A percentile compares a stretch with the other conserved stretches of the same genome.
Evolutionary conservation across 208 protist genomes (phyloP).

Genomic region (Naegleria lovaniensis): DNA sequence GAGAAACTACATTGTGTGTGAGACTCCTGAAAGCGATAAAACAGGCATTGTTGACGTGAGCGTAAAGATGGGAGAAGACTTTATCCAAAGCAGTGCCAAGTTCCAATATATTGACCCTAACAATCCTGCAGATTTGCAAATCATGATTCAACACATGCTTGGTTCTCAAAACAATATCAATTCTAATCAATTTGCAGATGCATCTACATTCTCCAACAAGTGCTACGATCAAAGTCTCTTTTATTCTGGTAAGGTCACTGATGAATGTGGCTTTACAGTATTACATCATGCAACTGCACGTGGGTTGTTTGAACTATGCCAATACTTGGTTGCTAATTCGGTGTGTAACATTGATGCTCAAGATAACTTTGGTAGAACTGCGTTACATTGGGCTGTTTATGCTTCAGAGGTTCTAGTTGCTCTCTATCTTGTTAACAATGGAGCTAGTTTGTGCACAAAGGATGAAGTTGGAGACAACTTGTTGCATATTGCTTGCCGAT

Average conservation of each 20-base stretch:
- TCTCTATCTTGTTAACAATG: neutral
- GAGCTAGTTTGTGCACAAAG: neutral
- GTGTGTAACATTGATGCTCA: neutral
- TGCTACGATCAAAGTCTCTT: neutral
- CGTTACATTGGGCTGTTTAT: neutral
- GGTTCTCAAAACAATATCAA: neutral
- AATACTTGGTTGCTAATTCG: neutral
- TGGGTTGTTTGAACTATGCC: neutral
- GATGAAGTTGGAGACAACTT: conserved; percentile 11
- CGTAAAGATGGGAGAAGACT: neutral
- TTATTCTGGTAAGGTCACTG: neutral
- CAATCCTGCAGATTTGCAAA: neutral
- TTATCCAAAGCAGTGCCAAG: neutral
- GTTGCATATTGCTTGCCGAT: neutral
- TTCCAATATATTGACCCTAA: conserved; percentile 4
- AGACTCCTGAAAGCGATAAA: neutral
- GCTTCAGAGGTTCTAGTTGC: neutral
- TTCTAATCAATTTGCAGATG: neutral
- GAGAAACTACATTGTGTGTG: conserved; percentile 17
- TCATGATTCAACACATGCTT: neutral
- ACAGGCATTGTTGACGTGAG: neutral
- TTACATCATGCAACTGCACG: neutral
- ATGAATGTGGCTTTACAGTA: neutral
- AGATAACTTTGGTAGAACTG: conserved; percentile 20
- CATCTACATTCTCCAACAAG: too few relatives aligned